Evolutionary conservation across 768 basidiomycete genomes (phyloP), one percentile per base, ranked within the genome.

Genomic region (Calocera cornea): DNA sequence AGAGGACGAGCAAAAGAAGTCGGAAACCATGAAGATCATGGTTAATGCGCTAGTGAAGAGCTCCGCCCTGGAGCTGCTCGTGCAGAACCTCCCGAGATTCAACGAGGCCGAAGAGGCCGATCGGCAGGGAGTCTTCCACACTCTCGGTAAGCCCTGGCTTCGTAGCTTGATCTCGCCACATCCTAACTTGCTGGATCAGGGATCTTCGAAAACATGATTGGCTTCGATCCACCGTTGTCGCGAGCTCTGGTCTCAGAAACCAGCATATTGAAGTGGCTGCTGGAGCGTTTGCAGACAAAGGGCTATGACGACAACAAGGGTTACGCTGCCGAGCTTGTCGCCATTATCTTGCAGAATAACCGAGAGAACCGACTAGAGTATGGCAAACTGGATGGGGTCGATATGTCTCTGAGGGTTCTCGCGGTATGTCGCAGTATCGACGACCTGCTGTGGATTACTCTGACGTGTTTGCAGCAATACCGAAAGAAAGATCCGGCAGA

Each of bases 321-420:
- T 68, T 99, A 99, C 72, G 87, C 95, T 7, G 92, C 92, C 50
- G 95, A 99, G 76, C 76, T 98, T 17, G 80, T 98, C n/a, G 88
- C 93, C 19, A 94, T 99, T 68, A 77, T 97, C 1, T 79, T 97
- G 34, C 93, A 95, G 75, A 82, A 85, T 69, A 87, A 86, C 70
- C 76, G 82, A 33, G 76, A 81, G 19, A 94, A 92, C 71, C 82
- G 90, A 40, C 73, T 89, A 65, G 81, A 83, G 64, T 78, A 94
- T 8, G 88, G 84, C 1, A 83, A 87, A 70, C 79, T 82, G 65
- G 85, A 92, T 69, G 95, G 95, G 0, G 84, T 95, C 1, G 94
- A 97, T 73, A 78, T 75, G 0, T 73, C 87, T 54, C 79, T 97
- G 34, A 87, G 87, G 72, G 86, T 87, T 5, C 79, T 94, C 60